Evolutionary conservation across 1,284 basidiomycete species (phyloP), one percentile per base, ranked within the genome.

Genomic region (Ceratorhiza oryzae-sativae): DNA sequence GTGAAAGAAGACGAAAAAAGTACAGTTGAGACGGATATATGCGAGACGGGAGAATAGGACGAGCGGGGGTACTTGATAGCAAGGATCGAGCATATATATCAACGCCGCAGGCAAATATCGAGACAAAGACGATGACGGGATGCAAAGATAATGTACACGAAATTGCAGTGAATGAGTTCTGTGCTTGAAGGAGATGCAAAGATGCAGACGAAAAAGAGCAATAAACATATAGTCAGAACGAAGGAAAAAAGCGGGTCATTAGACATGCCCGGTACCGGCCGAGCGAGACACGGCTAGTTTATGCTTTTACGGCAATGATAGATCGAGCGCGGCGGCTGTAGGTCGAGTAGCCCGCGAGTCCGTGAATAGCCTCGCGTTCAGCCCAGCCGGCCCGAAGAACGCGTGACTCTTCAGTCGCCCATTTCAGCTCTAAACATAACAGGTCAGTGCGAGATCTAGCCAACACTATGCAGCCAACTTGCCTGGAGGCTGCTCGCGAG

Each of bases 311-410:
- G 27, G 51, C 51, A n/a, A 56, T 46, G 41, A 56, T 56, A 18
- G 65, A 56, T 23, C 65, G 51, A 32, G 51, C 41, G 10, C 65
- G 65, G 23, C 51, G 51, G 27, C 65, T 58, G 30, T 18, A 56
- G 15, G 65, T 58, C 65, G 65, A 68, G 27, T 68, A 68, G 20
- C 65, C 65, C 12, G 65, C 39, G 10, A 68, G 65, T 30, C 65
- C 65, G 9, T 68, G 51, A 49, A 39, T 9, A 48, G 65, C 65
- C 51, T 68, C 65, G 41, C 53, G 65, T 18, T 51, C 30, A 18
- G 65, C 65, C 65, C 65, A 68, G 13, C 1, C 65, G 13, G 5
- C 51, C 36, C 65, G 65, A 39, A 68, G 65, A 20, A n/a, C 41
- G 23, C 53, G 65, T 10, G 65, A 68, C 65, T 68, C 65, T 39